A percentile compares a stretch with the other conserved stretches of the same genome.
Evolutionary conservation across 2,329 filamentous ascomycete species (phyloP).

Genomic region (Fusarium sacchari): DNA sequence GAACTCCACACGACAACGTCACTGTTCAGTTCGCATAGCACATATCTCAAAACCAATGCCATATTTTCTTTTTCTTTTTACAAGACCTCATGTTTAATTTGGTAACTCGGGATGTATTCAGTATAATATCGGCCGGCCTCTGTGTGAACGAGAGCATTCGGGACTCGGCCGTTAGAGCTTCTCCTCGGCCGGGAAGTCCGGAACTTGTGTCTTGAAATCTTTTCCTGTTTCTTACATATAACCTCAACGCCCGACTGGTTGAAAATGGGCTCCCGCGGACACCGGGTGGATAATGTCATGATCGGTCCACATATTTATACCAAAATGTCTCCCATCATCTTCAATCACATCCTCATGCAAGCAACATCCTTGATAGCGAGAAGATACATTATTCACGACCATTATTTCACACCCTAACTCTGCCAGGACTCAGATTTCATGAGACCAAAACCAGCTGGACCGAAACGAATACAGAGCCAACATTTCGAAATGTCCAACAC

Average conservation of each 20-base stretch:
- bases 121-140: rapidly evolving
- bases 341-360: not conserved
- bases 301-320: not conserved
- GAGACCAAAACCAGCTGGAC: rapidly evolving
- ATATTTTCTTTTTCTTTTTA: rapidly evolving
- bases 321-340: not conserved
- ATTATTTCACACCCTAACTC: rapidly evolving
- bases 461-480: rapidly evolving
- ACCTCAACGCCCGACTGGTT: not conserved
- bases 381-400: rapidly evolving
- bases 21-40: not conserved
- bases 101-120: rapidly evolving
- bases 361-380: not conserved
- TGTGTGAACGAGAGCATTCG: rapidly evolving
- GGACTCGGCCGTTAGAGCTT: rapidly evolving
- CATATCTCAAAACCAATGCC: rapidly evolving
- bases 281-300: not conserved
- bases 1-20: not conserved
- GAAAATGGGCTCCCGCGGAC: not conserved
- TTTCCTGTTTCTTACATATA: not conserved
- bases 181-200: not conserved
- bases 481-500: not conserved
- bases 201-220: not conserved
- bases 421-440: too few relatives aligned
- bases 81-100: rapidly evolving